These are phyloP conservation scores for Solanum chmielewskii DNA, from an alignment of 257 asterid genomes.

Conservation along the genomic window DNA sequence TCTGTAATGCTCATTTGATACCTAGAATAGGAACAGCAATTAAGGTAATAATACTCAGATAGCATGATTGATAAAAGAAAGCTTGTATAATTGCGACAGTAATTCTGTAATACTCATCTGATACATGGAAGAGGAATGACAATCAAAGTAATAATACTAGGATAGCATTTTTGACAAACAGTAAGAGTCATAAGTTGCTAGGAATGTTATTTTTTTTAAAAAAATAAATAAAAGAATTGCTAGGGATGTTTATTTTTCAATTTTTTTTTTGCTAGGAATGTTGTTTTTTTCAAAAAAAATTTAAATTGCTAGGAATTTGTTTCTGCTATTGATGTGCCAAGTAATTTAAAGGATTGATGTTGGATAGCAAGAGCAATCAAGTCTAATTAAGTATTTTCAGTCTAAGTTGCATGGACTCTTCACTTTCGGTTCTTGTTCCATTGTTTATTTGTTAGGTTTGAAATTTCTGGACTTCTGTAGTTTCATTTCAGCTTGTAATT, in stretches of 20 bases:
- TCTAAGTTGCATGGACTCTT: neutral
- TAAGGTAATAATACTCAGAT: neutral
- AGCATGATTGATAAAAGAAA: neutral
- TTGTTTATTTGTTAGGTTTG: constrained; percentile 2
- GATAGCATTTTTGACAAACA: neutral
- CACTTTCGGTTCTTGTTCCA: neutral
- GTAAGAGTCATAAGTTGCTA: neutral
- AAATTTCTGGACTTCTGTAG: neutral
- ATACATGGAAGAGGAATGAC: neutral
- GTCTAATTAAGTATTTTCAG: neutral
- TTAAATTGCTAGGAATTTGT: neutral
- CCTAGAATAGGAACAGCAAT: neutral
- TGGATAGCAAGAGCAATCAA: neutral
- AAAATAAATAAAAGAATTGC: too few relatives aligned
- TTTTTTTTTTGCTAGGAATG: neutral
- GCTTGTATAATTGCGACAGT: neutral
- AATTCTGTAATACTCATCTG: neutral
- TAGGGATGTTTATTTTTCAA: neutral
- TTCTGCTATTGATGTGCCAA: neutral
- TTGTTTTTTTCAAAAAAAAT: neutral
- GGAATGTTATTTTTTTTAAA: neutral
- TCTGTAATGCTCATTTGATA: neutral
- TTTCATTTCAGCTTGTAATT: constrained; percentile 10
- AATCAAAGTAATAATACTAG: neutral
- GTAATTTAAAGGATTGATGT: neutral